A percentile compares a stretch with the other conserved stretches of the same genome.
Conservation (phyloP, 208 protist genomes). For the Angomonas deanei region DNA sequence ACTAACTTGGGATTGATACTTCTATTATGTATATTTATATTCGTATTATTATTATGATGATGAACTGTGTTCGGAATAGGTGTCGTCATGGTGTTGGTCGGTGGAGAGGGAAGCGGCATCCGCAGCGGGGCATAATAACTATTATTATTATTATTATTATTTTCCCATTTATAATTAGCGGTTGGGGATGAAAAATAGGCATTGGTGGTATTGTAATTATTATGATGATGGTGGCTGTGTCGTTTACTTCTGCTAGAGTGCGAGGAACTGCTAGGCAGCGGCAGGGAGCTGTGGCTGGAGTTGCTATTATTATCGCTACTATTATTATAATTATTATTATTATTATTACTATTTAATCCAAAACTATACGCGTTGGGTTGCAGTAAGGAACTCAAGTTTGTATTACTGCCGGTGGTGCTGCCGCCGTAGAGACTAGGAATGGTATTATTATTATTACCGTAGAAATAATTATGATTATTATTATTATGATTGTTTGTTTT, state of each 20-base stretch:
- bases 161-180: neutral
- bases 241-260: too few species aligned
- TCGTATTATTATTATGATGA: too few species aligned
- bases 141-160: neutral
- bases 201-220: constrained; percentile 12
- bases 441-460: too few species aligned
- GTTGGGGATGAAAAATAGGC: constrained; percentile 19
- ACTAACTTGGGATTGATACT: too few species aligned
- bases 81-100: neutral
- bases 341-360: too few species aligned
- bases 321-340: neutral
- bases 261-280: too few species aligned
- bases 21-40: too few species aligned
- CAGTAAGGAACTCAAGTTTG: too few species aligned
- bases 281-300: neutral
- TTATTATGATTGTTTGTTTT: neutral
- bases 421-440: too few species aligned
- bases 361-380: too few species aligned
- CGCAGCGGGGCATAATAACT: neutral
- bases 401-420: too few species aligned
- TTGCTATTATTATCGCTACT: neutral
- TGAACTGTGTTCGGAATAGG: too few species aligned
- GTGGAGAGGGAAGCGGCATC: neutral
- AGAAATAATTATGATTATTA: neutral
- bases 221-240: constrained; percentile 1